Percentiles rank a stretch among this genome's conserved stretches.
phyloP scores from a whole-genome alignment of 1,284 basidiomycete genomes.

The Inonotus hispidus region DNA sequence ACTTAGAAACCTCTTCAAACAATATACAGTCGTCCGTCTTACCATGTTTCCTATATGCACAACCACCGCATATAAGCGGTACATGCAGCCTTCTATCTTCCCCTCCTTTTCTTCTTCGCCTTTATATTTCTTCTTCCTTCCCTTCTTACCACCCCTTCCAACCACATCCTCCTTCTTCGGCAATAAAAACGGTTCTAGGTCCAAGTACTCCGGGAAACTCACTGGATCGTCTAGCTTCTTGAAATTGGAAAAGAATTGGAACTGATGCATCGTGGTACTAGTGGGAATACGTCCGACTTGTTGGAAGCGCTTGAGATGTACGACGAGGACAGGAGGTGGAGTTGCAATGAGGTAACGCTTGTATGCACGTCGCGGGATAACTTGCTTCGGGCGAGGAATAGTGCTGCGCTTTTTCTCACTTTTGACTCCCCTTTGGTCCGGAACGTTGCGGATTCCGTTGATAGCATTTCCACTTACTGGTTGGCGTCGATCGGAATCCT shows the following conservation, averaged over 20 bases:
- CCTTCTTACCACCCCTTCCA: constrained; percentile 57
- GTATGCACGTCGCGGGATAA: constrained; percentile 77
- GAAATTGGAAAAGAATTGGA: constrained; percentile 34
- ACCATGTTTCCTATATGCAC: constrained; percentile 91
- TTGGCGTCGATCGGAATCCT: constrained; percentile 1
- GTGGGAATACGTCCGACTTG: constrained; percentile 49
- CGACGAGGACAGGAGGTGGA: constrained; percentile 83
- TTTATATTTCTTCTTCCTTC: constrained; percentile 20
- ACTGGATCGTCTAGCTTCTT: constrained; percentile 88
- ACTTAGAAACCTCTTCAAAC: not conserved
- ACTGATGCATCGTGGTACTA: not conserved
- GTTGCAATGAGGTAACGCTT: constrained; percentile 90
- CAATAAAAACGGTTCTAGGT: constrained; percentile 82
- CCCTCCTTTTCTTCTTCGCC: constrained; percentile 27
- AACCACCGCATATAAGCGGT: constrained; percentile 77
- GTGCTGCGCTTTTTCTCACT: constrained; percentile 15
- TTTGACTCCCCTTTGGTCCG: not conserved
- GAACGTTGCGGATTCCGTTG: not conserved
- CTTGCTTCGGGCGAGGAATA: constrained; percentile 48
- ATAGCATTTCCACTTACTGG: not conserved
- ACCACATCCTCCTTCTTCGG: constrained; percentile 73
- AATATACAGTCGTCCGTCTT: constrained; percentile 21
- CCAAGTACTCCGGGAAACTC: constrained; percentile 81
- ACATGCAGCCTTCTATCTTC: constrained; percentile 51
- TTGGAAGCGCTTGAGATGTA: constrained; percentile 93